These are phyloP conservation scores for Suhomyces sp. DNA, from an alignment of 805 yeast genomes.

Conservation along the genomic window DNA sequence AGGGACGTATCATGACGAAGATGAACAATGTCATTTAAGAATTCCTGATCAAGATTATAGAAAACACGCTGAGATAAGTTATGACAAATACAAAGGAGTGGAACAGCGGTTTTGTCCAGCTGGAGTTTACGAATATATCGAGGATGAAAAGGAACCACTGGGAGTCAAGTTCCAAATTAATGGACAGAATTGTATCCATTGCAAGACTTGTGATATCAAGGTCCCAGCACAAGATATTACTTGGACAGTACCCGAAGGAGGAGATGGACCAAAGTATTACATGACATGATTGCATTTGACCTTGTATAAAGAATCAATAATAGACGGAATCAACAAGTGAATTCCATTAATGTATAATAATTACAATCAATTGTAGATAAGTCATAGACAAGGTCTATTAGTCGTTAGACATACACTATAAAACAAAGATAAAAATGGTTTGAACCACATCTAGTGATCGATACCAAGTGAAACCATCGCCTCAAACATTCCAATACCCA, in stretches of 20 bases:
- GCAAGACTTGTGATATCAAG: conserved; percentile 97
- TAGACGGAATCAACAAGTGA: no score
- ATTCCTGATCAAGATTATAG: conserved; percentile 57
- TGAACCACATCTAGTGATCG: no score
- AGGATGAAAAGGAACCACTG: conserved; percentile 53
- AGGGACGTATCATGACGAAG: conserved; percentile 94
- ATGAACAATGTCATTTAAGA: conserved; percentile 86
- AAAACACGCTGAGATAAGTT: conserved; percentile 66
- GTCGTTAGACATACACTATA: no score
- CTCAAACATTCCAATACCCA: no score
- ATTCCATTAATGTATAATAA: no score
- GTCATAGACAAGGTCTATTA: no score
- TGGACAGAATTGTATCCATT: conserved; percentile 96
- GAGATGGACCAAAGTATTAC: conserved; percentile 96
- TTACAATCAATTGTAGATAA: no score
- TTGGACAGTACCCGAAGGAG: conserved; percentile 99
- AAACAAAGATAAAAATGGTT: no score
- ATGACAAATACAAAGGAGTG: conserved; percentile 78
- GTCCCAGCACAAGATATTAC: conserved; percentile 91
- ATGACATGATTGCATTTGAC: conserved; percentile 72
- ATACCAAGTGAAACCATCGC: no score
- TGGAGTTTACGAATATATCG: conserved; percentile 93
- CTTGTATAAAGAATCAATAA: no score
- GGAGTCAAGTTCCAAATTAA: conserved; percentile 91
- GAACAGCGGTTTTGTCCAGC: conserved; percentile 97